Evolutionary conservation across 1,139 yeast genomes (phyloP), one percentile per base, ranked within the genome.

Genomic region (Nakaseomyces sp.): DNA sequence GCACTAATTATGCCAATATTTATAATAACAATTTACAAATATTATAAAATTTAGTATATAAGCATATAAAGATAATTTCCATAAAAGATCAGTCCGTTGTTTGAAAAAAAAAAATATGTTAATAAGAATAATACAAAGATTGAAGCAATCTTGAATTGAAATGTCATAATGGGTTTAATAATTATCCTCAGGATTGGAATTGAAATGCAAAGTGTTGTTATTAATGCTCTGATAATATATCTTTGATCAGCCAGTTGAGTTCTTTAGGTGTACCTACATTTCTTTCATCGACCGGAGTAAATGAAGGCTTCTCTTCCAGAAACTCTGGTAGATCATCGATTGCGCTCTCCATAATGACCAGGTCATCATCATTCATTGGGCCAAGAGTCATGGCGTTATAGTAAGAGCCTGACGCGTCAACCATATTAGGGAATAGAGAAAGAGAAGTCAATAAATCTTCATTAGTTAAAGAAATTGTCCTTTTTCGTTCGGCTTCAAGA

Each of bases 171-270:
- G 22, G 26, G 13, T 15, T 13, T 13, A 29, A 29, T 40, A 18
- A 31, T 22, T 22, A 9, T 43, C 32, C 10, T 26, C 19, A 26
- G 9, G 8, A 37, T 6, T 8, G 8, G 32, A 37, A 25, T 16
- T 8, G 12, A 25, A 26, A 25, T 25, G 29, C 22, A 9, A 22
- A 15, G 18, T 17, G n/a, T 9, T 2, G 5, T n/a, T 32, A 8
- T 33, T 24, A 38, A 37, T 54, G 57, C 42, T 58, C 59, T 17
- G 65, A 57, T 19, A 68, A 50, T 24, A 73, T 65, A 48, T 81
- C 89, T 63, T 78, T 81, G 37, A 83, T 70, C 43, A 82, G 68
- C 84, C 87, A 78, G 53, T 79, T 77, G 50, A 83, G 66, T 57
- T 83, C 93, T 50, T 81, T 83, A 20, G 76, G 72, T 0, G 81